Evolutionary conservation across 129 eudicot genomes (phyloP).

Genomic region (Pseudognaphalium luteoalbum): DNA sequence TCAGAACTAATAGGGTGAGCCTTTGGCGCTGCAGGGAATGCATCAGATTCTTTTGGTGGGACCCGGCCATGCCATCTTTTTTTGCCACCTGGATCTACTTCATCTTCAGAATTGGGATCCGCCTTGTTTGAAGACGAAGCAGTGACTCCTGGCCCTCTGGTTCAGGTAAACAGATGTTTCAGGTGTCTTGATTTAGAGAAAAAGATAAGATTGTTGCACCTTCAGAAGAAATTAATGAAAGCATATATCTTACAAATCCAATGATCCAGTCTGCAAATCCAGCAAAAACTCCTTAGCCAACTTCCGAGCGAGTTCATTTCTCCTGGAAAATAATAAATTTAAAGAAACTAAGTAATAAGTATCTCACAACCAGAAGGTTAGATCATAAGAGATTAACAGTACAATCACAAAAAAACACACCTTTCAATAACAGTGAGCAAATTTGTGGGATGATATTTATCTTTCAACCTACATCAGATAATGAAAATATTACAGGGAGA

Average conservation of each 20-base stretch:
- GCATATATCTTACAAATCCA: constrained; percentile 67
- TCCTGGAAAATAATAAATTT: constrained; percentile 46
- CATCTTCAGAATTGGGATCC: constrained; percentile 80
- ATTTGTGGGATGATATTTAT: constrained; percentile 95
- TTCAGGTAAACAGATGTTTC: constrained; percentile 27
- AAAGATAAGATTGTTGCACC: not conserved
- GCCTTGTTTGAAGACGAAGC: constrained; percentile 55
- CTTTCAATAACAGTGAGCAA: constrained; percentile 84
- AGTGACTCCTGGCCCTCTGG: constrained; percentile 80
- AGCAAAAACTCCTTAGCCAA: constrained; percentile 83
- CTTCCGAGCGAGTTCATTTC: constrained; percentile 80
- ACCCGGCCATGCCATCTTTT: constrained; percentile 59
- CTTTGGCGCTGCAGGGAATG: constrained; percentile 66
- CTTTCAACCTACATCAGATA: constrained; percentile 73
- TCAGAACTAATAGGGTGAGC: constrained; percentile 92
- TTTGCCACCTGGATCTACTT: constrained; percentile 62
- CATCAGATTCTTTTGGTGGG: constrained; percentile 49
- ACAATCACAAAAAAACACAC: constrained; percentile 33
- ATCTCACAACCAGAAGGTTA: not conserved
- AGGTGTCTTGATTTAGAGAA: not conserved
- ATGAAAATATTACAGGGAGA: constrained; percentile 23
- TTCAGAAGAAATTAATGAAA: constrained; percentile 10
- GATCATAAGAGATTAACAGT: not conserved
- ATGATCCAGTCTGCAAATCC: constrained; percentile 73
- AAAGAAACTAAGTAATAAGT: not conserved